Percentiles rank a stretch among this genome's conserved stretches.
Conservation (phyloP, 495 filamentous ascomycete genomes). For the Xylaria bambusicola region DNA sequence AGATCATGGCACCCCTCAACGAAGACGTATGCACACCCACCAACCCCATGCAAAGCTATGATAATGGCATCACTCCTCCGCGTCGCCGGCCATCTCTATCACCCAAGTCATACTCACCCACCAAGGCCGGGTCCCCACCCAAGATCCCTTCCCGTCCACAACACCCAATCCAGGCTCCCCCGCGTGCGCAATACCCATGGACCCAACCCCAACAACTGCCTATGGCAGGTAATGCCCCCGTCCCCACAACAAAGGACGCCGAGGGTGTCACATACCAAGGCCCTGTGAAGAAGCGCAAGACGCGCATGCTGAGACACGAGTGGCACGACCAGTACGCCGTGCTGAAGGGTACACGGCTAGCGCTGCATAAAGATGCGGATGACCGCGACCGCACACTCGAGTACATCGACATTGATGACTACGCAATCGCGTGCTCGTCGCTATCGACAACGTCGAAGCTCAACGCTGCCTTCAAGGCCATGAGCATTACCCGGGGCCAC, state of each 20-base stretch:
- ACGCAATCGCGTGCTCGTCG: constrained; percentile 86
- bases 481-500: constrained; percentile 64
- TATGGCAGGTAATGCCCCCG: constrained; percentile 30
- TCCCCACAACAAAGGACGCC: constrained; percentile 38
- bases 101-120: constrained; percentile 27
- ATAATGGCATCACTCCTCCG: constrained; percentile 24
- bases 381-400: constrained; percentile 64
- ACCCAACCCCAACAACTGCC: constrained; percentile 37
- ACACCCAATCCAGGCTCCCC: constrained; percentile 45
- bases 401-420: constrained; percentile 92
- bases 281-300: constrained; percentile 94
- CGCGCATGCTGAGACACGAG: constrained; percentile 83
- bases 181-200: constrained; percentile 52
- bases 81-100: constrained; percentile 28
- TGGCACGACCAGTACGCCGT: constrained; percentile 91
- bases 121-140: constrained; percentile 21
- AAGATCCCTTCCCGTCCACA: constrained; percentile 25
- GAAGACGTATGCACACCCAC: constrained; percentile 45
- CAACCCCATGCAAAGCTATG: constrained; percentile 23
- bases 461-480: constrained; percentile 83
- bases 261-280: constrained; percentile 68
- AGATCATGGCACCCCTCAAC: constrained; percentile 58
- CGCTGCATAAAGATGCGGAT: constrained; percentile 73
- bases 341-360: constrained; percentile 78
- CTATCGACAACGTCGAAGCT: constrained; percentile 73